Evolutionary conservation across 225 moss, liverwort and hornwort species (phyloP), one percentile per base, ranked within the genome.

Genomic region (Bryum argenteum): DNA sequence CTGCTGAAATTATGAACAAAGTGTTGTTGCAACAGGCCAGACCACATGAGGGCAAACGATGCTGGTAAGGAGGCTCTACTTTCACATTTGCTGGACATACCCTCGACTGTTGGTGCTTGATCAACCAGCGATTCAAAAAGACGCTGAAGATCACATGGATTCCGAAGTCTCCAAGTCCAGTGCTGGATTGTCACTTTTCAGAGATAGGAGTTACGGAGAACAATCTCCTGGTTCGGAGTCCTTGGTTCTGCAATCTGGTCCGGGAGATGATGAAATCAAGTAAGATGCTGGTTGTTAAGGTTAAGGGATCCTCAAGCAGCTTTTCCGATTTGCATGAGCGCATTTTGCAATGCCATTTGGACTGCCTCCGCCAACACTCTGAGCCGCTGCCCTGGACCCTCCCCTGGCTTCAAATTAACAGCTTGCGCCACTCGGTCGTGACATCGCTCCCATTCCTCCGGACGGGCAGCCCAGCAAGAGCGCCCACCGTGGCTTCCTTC

Each of bases 401-500:
- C 94, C 71, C 78, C 86, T 48, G 79, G 54, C 54, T 15, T 17
- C 16, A 81, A 56, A 69, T 48, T 48, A 8, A 98, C 83, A 57
- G 88, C 88, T 72, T 89, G 91, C 60, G 58, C 73, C 64, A 98
- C 88, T 74, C 80, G 70, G 67, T 84, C 77, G 74, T 89, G 87
- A 85, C 89, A 91, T 44, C 88, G 88, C 56, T 91, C 92, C 98
- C 94, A 94, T 14, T 94, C 92, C 57, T 94, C 98, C 63, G 85
- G 58, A 47, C 94, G 85, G 15, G 79, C 48, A 48, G 48, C 65
- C 98, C 98, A 92, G 77, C 98, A 98, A 44, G 98, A 92, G 58
- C 87, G 82, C 54, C 98, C 94, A 61, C 91, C 92, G 73, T 94
- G 98, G 77, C 98, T 98, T 47, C 94, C 94, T 72, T 89, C 91